phyloP scores from a whole-genome alignment of 169 alveolate species.

The Amoebophrya sp. region DNA sequence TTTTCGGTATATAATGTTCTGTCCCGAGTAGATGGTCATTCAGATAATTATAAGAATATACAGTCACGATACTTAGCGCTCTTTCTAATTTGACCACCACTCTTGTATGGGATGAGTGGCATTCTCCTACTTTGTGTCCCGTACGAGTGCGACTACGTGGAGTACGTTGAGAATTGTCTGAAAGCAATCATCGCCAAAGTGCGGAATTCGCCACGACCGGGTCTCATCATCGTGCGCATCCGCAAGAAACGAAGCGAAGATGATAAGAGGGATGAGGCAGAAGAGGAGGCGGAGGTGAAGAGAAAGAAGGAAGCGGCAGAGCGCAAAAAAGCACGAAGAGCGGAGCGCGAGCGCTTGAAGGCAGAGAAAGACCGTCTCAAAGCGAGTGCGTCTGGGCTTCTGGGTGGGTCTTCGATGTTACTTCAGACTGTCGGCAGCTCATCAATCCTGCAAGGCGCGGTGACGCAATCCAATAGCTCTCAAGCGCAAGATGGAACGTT shows the following conservation, averaged over 20 bases:
- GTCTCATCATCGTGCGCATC: not conserved
- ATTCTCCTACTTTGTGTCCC: not conserved
- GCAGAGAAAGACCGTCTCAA: no score
- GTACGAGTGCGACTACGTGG: conserved; percentile 25
- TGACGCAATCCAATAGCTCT: no score
- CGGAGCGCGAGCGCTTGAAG: not conserved
- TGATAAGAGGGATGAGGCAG: not conserved
- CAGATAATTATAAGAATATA: no score
- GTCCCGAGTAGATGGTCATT: no score
- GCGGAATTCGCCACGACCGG: not conserved
- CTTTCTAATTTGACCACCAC: no score
- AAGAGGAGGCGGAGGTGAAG: not conserved
- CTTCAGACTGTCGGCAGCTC: no score
- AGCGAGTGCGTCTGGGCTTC: no score
- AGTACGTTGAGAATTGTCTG: not conserved
- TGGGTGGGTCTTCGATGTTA: no score
- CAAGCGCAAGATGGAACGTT: no score
- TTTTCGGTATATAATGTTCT: no score
- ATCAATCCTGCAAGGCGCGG: no score
- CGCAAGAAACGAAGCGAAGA: not conserved
- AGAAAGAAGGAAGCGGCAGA: not conserved
- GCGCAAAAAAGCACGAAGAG: not conserved
- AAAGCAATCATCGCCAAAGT: not conserved
- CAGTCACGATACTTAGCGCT: no score
- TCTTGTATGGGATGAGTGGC: not conserved